Evolutionary conservation across 192 early-diverging fungal genomes (phyloP), one percentile per base, ranked within the genome.

Genomic region (Coemansia sp.): DNA sequence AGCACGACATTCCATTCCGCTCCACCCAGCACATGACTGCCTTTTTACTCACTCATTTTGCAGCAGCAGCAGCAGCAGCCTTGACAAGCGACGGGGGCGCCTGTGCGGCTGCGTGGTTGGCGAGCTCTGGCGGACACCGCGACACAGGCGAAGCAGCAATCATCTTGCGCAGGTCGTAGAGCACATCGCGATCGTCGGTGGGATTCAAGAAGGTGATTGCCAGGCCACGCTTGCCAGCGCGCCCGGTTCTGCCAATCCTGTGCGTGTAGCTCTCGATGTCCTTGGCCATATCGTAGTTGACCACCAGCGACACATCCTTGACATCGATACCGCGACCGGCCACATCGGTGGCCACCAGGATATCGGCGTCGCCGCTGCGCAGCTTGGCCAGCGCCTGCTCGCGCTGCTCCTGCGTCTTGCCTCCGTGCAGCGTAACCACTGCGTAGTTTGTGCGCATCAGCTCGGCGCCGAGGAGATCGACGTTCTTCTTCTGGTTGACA

Each of bases 291-390:
- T 98, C 94, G 77, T 89, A 98, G 77, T 99, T 99, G 50, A 99
- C 75, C 6, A 99, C 98, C 56, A 98, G 75, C 5, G 93, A 95
- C 18, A 99, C 95, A 70, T 99, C 92, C 71, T 97, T 95, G 68
- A 99, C 88, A 84, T 99, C 98, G 72, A 99, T 96, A 86, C 98
- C 98, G 78, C 98, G 94, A 43, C 95, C 95, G 43, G 96, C 98
- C 18, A 99, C 98, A 84, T 99, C 96, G 0, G 96, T 99, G 11
- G 98, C 98, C 54, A 99, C 93, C 60, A 99, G 79, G 41, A 99
- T 87, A 57, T 94, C 94, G 47, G 88, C 92, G 21, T 86, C 77
- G 18, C 95, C 93, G 64, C 72, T 86, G 69, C 94, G 95, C 50
- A 99, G 81, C 61, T 91, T 86, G 0, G 87, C 87, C 41, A 99